phyloP scores from a whole-genome alignment of 441 rosid genomes.

The Populus trichocarpa region DNA sequence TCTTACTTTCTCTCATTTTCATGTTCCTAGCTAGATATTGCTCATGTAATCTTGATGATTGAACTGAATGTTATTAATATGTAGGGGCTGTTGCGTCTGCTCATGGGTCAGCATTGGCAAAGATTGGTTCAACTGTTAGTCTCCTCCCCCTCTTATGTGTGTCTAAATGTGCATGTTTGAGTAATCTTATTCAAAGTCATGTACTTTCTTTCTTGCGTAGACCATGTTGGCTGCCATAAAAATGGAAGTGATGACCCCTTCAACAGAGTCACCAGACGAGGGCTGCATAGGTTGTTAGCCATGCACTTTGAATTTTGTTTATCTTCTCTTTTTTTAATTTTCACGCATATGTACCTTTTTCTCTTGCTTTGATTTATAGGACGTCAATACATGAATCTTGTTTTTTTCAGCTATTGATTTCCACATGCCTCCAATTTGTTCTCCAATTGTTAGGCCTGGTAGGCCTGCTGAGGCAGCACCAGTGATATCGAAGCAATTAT shows the following conservation, averaged over 20 bases:
- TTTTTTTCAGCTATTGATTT: constrained; percentile 68
- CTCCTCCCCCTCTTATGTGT: not conserved
- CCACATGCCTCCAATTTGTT: constrained; percentile 95
- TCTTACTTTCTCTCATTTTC: not conserved
- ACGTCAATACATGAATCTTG: constrained; percentile 8
- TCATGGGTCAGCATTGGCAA: constrained; percentile 84
- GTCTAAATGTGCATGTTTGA: not conserved
- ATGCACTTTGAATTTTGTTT: constrained; percentile 1
- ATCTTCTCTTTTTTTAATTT: not conserved
- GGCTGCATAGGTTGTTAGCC: constrained; percentile 64
- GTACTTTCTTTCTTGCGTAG: constrained; percentile 29
- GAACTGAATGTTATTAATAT: constrained; percentile 7
- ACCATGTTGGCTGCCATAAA: constrained; percentile 91
- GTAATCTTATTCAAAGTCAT: not conserved
- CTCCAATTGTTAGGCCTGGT: constrained; percentile 89
- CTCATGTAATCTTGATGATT: not conserved
- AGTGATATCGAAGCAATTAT: constrained; percentile 69
- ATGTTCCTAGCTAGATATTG: not conserved
- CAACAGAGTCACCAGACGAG: constrained; percentile 66
- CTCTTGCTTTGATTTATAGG: constrained; percentile 11
- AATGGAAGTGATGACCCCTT: constrained; percentile 94
- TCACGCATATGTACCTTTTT: not conserved
- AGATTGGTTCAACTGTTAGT: constrained; percentile 90
- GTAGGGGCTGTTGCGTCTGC: constrained; percentile 86
- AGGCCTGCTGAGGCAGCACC: constrained; percentile 91